These are phyloP conservation scores for Rhizodiscina lignyota DNA, from an alignment of 495 filamentous ascomycete species.

Conservation along the genomic window DNA sequence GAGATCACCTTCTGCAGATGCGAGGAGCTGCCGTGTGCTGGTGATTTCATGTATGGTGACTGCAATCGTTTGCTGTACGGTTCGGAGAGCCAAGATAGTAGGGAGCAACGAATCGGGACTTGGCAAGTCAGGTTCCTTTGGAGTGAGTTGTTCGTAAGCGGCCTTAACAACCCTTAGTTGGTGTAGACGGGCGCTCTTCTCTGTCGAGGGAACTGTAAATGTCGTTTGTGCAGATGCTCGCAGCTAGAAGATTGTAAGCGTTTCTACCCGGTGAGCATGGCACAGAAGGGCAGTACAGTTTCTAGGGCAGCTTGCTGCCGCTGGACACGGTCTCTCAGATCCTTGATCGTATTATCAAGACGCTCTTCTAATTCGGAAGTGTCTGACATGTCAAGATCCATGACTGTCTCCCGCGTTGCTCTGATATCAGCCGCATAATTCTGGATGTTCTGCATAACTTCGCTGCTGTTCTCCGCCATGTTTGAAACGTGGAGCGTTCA, in stretches of 20 bases:
- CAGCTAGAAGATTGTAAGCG: constrained; percentile 2
- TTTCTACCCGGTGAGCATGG: too few species aligned
- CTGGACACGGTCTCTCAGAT: constrained; percentile 45
- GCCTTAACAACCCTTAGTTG: constrained; percentile 41
- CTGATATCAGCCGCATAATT: constrained; percentile 8
- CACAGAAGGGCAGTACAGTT: too few species aligned
- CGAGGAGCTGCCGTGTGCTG: constrained; percentile 36
- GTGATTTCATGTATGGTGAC: constrained; percentile 43
- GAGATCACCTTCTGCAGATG: constrained; percentile 33
- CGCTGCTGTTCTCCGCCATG: not conserved
- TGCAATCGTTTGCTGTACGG: constrained; percentile 41
- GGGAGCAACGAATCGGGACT: constrained; percentile 47
- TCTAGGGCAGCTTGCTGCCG: constrained; percentile 47
- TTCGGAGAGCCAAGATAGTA: constrained; percentile 50
- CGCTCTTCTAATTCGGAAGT: constrained; percentile 21
- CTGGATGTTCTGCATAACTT: constrained; percentile 8
- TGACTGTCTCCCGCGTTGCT: constrained; percentile 7
- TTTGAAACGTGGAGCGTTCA: not conserved
- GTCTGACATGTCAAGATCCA: constrained; percentile 12
- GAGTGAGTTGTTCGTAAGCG: constrained; percentile 45
- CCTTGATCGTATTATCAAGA: constrained; percentile 46
- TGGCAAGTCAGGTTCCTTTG: constrained; percentile 43
- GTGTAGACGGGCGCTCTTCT: constrained; percentile 29
- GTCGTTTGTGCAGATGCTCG: constrained; percentile 7
- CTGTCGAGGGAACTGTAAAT: constrained; percentile 20